Evolutionary conservation across 331 rosid species (phyloP).

Genomic region (Malus hybrid): DNA sequence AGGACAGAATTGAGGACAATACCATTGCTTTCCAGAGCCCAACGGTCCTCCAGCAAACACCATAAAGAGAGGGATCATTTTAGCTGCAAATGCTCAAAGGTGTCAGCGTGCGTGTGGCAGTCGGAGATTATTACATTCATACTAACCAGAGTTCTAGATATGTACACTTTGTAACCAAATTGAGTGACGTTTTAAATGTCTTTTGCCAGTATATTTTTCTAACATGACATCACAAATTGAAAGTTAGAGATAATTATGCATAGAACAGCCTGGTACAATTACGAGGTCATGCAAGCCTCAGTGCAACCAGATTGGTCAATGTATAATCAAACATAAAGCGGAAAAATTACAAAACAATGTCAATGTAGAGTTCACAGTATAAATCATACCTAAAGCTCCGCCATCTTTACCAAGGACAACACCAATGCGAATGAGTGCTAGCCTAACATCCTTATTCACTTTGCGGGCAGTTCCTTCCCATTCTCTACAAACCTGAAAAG

Average conservation of each 20-base stretch:
- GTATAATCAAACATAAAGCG: not conserved
- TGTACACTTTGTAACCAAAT: not conserved
- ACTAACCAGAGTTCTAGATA: not conserved
- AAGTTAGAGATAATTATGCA: not conserved
- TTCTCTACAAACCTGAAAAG: slow-evolving; percentile 86
- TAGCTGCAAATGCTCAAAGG: slow-evolving; percentile 57
- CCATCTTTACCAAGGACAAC: slow-evolving; percentile 99
- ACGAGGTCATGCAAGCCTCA: not conserved
- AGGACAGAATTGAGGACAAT: slow-evolving; percentile 17
- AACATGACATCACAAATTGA: not conserved
- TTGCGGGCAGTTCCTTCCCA: slow-evolving; percentile 83
- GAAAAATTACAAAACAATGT: not conserved
- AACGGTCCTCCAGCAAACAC: slow-evolving; percentile 97
- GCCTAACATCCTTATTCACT: slow-evolving; percentile 71
- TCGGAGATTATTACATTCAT: not conserved
- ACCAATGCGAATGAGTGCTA: slow-evolving; percentile 81
- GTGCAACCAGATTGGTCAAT: not conserved
- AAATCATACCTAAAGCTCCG: slow-evolving; percentile 79
- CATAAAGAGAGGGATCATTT: slow-evolving; percentile 90
- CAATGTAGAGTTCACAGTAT: not conserved
- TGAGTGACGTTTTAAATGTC: not conserved
- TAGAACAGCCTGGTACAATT: slow-evolving; percentile 7
- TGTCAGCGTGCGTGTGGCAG: not conserved
- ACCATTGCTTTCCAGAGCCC: slow-evolving; percentile 97
- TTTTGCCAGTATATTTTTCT: not conserved